Conservation (phyloP, 257 asterid genomes). For the Rehmannia glutinosa region DNA sequence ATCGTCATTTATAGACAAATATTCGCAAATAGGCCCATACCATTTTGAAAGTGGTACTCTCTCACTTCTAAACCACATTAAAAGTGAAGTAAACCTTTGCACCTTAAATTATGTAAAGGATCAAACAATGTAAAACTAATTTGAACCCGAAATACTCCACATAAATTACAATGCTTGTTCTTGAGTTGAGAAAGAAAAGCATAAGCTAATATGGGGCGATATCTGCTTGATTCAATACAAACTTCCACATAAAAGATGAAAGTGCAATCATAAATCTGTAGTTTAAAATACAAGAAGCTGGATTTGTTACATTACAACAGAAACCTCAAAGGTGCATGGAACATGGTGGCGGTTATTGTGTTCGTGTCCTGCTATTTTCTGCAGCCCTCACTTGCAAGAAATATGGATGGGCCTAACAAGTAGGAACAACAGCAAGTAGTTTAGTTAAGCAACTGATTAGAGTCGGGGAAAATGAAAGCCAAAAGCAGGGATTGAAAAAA, state of each 20-base stretch:
- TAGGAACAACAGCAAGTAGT: background rate
- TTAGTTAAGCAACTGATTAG: background rate
- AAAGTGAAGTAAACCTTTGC: too few species aligned
- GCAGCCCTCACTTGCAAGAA: slow-evolving; percentile 53
- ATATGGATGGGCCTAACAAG: slow-evolving; percentile 44
- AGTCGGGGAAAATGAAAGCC: too few species aligned
- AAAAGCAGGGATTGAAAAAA: too few species aligned
- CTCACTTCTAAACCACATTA: too few species aligned
- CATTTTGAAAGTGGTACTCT: too few species aligned
- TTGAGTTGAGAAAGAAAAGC: background rate
- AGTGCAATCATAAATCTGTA: slow-evolving; percentile 1
- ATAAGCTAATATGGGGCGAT: background rate
- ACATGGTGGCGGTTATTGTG: slow-evolving; percentile 24
- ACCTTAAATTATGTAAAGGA: background rate
- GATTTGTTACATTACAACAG: slow-evolving; percentile 17
- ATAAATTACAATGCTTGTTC: background rate
- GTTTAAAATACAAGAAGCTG: background rate
- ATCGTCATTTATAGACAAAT: too few species aligned
- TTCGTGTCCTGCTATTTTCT: slow-evolving; percentile 42
- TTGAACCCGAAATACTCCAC: background rate
- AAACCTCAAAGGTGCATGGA: background rate
- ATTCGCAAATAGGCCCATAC: too few species aligned
- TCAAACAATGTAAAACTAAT: background rate
- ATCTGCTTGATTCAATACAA: slow-evolving; percentile 8
- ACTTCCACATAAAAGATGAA: slow-evolving; percentile 7